phyloP scores from a whole-genome alignment of 140 eudicot genomes.

The Erigeron philadelphicus region DNA sequence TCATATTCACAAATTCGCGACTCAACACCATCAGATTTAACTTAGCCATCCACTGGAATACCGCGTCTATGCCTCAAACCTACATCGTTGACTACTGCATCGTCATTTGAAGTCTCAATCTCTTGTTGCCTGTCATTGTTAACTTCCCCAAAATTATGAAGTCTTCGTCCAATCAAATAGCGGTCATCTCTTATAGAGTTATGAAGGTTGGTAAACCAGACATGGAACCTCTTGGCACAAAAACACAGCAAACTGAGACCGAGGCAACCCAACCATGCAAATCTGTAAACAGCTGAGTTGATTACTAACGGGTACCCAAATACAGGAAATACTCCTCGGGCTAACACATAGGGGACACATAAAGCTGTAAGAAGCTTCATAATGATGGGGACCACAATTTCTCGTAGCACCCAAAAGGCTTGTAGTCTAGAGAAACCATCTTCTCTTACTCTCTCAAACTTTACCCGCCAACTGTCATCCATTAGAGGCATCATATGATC shows the following conservation, averaged over 20 bases:
- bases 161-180: constrained; percentile 80
- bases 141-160: constrained; percentile 76
- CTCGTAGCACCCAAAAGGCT: constrained; percentile 84
- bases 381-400: constrained; percentile 78
- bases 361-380: constrained; percentile 93
- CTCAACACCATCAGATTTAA: neutral
- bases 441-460: constrained; percentile 87
- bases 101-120: constrained; percentile 23
- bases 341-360: constrained; percentile 84
- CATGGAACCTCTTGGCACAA: constrained; percentile 82
- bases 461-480: constrained; percentile 80
- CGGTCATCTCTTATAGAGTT: constrained; percentile 92
- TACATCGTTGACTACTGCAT: constrained; percentile 37
- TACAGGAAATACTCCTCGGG: constrained; percentile 79
- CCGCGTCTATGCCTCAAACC: constrained; percentile 57
- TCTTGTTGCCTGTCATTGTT: constrained; percentile 17
- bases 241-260: constrained; percentile 60
- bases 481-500: constrained; percentile 78
- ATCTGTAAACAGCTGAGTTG: constrained; percentile 90
- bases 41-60: constrained; percentile 39
- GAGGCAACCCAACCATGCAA: constrained; percentile 92
- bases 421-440: constrained; percentile 88
- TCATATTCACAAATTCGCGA: constrained; percentile 35
- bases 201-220: constrained; percentile 91
- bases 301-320: constrained; percentile 80